Percentiles rank a stretch among this genome's conserved stretches.
Evolutionary conservation across 2,329 filamentous ascomycete species (phyloP).

Genomic region (Tolypocladium paradoxum): DNA sequence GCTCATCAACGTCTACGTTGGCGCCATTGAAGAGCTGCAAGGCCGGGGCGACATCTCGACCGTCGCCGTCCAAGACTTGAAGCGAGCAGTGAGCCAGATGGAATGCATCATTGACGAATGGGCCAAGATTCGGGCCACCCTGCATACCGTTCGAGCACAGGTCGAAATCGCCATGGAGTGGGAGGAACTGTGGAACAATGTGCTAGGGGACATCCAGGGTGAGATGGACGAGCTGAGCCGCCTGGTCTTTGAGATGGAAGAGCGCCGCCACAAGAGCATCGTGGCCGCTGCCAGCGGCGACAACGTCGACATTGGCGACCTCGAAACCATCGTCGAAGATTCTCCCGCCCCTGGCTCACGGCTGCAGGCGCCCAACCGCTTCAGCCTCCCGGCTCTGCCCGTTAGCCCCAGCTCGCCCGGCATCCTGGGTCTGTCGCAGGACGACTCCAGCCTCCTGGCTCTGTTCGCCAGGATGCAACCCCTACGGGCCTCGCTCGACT

Average conservation of each 20-base stretch:
- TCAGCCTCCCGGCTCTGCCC: constrained; percentile 57
- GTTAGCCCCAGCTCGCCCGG: constrained; percentile 49
- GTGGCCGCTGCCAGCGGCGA: constrained; percentile 52
- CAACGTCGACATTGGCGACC: constrained; percentile 69
- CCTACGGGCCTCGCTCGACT: constrained; percentile 83
- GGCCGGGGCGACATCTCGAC: constrained; percentile 61
- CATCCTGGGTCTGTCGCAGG: constrained; percentile 50
- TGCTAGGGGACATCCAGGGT: constrained; percentile 83
- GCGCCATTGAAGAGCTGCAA: constrained; percentile 88
- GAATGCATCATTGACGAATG: constrained; percentile 77
- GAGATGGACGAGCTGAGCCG: constrained; percentile 72
- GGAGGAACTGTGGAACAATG: constrained; percentile 93
- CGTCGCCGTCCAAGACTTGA: constrained; percentile 62
- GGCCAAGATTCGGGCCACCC: constrained; percentile 65
- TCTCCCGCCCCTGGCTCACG: constrained; percentile 49
- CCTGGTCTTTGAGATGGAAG: constrained; percentile 95
- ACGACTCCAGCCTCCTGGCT: constrained; percentile 80
- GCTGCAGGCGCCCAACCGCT: constrained; percentile 48
- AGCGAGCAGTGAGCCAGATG: constrained; percentile 74
- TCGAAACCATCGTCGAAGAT: constrained; percentile 90
- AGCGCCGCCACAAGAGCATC: constrained; percentile 74
- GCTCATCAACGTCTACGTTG: constrained; percentile 84
- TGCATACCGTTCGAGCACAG: constrained; percentile 75
- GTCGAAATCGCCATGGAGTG: constrained; percentile 98
- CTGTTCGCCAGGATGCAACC: constrained; percentile 95